Evolutionary conservation across 2,329 filamentous ascomycete genomes (phyloP).

Genomic region (Ambrosiella beaveri): DNA sequence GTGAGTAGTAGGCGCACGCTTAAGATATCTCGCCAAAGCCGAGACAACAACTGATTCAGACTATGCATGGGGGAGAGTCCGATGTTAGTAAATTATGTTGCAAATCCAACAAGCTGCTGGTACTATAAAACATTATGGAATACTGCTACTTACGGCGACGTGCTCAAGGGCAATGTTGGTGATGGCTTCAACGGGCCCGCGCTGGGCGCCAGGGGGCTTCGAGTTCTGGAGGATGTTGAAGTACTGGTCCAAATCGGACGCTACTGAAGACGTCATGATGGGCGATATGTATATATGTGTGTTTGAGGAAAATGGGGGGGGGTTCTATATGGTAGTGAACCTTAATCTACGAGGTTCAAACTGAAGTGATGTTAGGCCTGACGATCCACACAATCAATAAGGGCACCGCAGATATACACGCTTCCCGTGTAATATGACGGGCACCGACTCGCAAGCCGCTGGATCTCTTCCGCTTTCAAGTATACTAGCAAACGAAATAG

Average conservation of each 20-base stretch:
- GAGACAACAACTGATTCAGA: slow-evolving; percentile 80
- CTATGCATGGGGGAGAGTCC: slow-evolving; percentile 28
- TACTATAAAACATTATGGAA: no score
- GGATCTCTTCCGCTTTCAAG: not conserved
- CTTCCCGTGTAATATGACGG: no score
- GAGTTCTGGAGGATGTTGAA: slow-evolving; percentile 81
- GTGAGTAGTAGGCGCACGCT: slow-evolving; percentile 83
- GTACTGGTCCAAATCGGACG: slow-evolving; percentile 71
- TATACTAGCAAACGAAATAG: not conserved
- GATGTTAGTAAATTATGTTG: not conserved
- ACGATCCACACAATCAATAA: not conserved
- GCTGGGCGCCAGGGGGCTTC: slow-evolving; percentile 87
- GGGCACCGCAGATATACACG: not conserved
- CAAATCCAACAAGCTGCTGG: not conserved
- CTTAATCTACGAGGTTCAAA: not conserved
- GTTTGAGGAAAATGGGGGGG: not conserved
- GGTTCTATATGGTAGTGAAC: not conserved
- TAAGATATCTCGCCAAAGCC: slow-evolving; percentile 56
- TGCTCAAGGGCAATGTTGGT: slow-evolving; percentile 78
- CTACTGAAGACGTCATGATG: slow-evolving; percentile 6
- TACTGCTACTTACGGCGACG: slow-evolving; percentile 51
- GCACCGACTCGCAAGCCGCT: not conserved
- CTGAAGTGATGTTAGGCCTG: not conserved
- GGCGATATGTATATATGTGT: not conserved
- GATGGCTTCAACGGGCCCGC: slow-evolving; percentile 75